A percentile compares a stretch with the other conserved stretches of the same genome.
Evolutionary conservation across 805 yeast genomes (phyloP).

Genomic region (Cyberlindnera suaveolens): DNA sequence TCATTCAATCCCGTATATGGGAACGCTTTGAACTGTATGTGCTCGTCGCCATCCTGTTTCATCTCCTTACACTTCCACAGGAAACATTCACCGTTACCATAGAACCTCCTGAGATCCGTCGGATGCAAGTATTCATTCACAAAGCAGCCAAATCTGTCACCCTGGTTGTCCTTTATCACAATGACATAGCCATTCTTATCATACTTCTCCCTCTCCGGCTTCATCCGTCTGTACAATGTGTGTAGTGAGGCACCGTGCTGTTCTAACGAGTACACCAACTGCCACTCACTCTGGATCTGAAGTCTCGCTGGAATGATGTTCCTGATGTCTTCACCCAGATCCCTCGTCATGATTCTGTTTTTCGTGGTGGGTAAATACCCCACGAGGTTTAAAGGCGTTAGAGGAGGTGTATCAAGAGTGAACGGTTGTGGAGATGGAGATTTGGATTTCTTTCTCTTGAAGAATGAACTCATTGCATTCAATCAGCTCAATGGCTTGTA

Average conservation of each 20-base stretch:
- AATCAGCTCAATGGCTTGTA: background rate
- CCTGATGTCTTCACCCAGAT: constrained; percentile 71
- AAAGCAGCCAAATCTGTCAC: constrained; percentile 72
- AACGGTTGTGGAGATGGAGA: background rate
- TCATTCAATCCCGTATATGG: constrained; percentile 88
- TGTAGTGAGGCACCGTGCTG: constrained; percentile 86
- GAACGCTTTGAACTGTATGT: constrained; percentile 61
- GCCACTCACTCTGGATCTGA: constrained; percentile 76
- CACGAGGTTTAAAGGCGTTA: constrained; percentile 46
- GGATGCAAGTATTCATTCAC: constrained; percentile 68
- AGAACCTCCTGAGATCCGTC: constrained; percentile 65
- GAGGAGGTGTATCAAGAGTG: constrained; percentile 27
- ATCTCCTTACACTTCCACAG: constrained; percentile 56
- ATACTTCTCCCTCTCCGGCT: constrained; percentile 34
- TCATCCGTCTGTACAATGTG: constrained; percentile 60
- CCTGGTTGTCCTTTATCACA: constrained; percentile 58
- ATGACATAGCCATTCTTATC: constrained; percentile 66
- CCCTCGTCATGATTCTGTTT: constrained; percentile 48
- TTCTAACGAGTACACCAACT: constrained; percentile 73
- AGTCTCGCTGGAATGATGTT: constrained; percentile 69
- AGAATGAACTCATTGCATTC: background rate
- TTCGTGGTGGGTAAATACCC: constrained; percentile 61
- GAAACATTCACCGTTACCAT: constrained; percentile 95
- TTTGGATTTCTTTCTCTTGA: background rate
- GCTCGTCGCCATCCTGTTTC: constrained; percentile 6